A percentile compares a stretch with the other conserved stretches of the same genome.
Evolutionary conservation across 164 flowering plant genomes (phyloP).

Genomic region (Umbellularia californica): DNA sequence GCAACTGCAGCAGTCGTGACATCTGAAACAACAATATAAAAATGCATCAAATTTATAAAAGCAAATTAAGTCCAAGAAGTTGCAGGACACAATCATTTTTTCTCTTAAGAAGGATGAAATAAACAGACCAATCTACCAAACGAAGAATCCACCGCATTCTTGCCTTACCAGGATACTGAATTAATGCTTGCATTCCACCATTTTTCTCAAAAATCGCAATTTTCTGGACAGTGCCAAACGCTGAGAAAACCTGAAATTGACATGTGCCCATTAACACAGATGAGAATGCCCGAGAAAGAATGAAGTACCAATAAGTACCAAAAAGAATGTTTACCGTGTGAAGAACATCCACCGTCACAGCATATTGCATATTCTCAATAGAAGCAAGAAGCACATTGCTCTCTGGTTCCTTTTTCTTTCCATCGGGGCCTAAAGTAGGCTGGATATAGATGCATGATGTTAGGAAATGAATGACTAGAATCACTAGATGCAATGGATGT

Average conservation of each 20-base stretch:
- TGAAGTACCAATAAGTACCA: background rate
- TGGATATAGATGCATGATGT: conserved; percentile 33
- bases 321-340: conserved; percentile 49
- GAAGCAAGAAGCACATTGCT: conserved; percentile 92
- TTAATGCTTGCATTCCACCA: conserved; percentile 80
- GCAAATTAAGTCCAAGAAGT: background rate
- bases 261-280: background rate
- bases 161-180: conserved; percentile 78
- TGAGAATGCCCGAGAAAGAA: conserved; percentile 2
- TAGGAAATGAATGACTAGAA: background rate
- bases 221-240: conserved; percentile 85
- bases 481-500: background rate
- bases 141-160: background rate
- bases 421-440: conserved; percentile 78
- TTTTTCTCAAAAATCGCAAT: conserved; percentile 97
- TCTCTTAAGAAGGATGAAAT: background rate
- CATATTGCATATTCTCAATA: conserved; percentile 90
- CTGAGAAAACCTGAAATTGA: conserved; percentile 68
- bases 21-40: conserved; percentile 37
- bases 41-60: background rate
- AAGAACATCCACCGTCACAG: conserved; percentile 87
- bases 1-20: conserved; percentile 69
- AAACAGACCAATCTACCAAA: background rate
- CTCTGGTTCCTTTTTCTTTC: conserved; percentile 73
- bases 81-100: background rate